phyloP scores from a whole-genome alignment of 805 yeast genomes.

The Kodamaea hsintzibuensis region DNA sequence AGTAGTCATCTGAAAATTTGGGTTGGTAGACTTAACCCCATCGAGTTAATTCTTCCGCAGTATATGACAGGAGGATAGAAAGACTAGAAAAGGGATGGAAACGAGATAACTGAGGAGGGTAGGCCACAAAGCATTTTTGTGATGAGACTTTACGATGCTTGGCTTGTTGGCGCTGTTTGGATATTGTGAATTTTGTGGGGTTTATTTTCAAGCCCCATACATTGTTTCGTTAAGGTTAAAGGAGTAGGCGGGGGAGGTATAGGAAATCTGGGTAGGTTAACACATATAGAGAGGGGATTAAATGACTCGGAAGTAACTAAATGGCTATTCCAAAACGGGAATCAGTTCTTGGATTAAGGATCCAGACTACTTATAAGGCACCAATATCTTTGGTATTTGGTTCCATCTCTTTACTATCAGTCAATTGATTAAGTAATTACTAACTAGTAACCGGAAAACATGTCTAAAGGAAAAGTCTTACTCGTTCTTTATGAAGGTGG shows the following conservation, averaged over 20 bases:
- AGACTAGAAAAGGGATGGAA: neutral
- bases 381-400: neutral
- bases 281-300: neutral
- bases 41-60: neutral
- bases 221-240: neutral
- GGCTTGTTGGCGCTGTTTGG: neutral
- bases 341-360: neutral
- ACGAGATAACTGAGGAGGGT: neutral
- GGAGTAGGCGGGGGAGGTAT: neutral
- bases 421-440: neutral
- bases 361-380: neutral
- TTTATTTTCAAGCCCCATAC: neutral
- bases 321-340: neutral
- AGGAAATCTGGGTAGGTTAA: neutral
- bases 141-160: neutral
- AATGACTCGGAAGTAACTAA: neutral
- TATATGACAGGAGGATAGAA: neutral
- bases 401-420: neutral
- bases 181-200: neutral
- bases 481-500: constrained; percentile 61
- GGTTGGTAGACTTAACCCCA: neutral
- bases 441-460: neutral
- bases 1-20: neutral
- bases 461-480: constrained; percentile 38
- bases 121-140: neutral